Conservation (phyloP, 805 yeast genomes). For the Barnettozyma wickerhamii region DNA sequence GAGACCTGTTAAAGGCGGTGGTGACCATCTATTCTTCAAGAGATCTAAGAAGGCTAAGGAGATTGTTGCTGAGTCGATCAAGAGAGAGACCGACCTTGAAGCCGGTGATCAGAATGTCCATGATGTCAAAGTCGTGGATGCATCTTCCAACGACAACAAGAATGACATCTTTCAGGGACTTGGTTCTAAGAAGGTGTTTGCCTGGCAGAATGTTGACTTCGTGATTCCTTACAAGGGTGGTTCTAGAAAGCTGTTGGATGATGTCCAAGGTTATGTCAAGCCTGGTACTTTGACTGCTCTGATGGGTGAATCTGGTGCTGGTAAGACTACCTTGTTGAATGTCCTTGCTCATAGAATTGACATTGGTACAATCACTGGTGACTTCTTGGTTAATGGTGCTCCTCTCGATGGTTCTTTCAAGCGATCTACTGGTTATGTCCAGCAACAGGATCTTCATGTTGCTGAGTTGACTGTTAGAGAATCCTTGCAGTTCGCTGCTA, state of each 20-base stretch:
- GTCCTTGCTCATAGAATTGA: slow-evolving; percentile 41
- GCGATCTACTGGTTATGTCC: slow-evolving; percentile 54
- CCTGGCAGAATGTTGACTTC: slow-evolving; percentile 31
- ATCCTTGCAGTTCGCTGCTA: slow-evolving; percentile 59
- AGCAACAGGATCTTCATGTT: slow-evolving; percentile 38
- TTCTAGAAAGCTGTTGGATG: slow-evolving; percentile 31
- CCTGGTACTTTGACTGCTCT: slow-evolving; percentile 53
- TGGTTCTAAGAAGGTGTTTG: slow-evolving; percentile 27
- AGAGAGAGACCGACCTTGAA: slow-evolving; percentile 9
- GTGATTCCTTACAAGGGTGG: slow-evolving; percentile 28
- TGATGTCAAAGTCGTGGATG: slow-evolving; percentile 6
- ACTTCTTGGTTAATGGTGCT: slow-evolving; percentile 47
- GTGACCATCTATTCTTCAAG: slow-evolving; percentile 45
- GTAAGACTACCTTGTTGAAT: slow-evolving; percentile 13
- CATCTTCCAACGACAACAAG: slow-evolving; percentile 2
- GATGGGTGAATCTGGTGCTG: slow-evolving; percentile 41
- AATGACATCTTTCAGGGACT: slow-evolving; percentile 22
- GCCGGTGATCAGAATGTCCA: slow-evolving; percentile 29
- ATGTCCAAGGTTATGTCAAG: slow-evolving; percentile 13
- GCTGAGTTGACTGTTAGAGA: slow-evolving; percentile 62
- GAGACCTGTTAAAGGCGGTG: slow-evolving; percentile 33
- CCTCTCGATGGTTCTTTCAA: slow-evolving; percentile 53
- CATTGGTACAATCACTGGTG: slow-evolving; percentile 38
- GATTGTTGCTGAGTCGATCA: background rate
- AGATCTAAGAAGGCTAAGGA: slow-evolving; percentile 29